Evolutionary conservation across 2,329 filamentous ascomycete genomes (phyloP), one percentile per base, ranked within the genome.

Genomic region (Neofusicoccum parvum): DNA sequence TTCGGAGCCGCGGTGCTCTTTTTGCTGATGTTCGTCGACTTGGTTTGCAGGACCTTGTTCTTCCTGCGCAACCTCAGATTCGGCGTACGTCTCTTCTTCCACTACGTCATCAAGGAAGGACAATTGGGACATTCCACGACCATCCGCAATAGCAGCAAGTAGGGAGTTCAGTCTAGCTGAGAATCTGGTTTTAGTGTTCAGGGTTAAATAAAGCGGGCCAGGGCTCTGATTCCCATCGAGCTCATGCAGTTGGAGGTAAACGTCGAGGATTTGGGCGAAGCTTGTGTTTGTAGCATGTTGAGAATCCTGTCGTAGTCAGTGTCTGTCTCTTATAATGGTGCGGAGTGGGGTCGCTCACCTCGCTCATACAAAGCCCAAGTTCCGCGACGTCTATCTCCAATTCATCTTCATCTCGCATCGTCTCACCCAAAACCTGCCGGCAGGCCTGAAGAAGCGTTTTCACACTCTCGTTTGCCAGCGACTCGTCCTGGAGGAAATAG

Each of bases 221-320:
- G 83, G 81, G 23, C 81, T 74, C 62, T 82, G 77, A 46, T 80
- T 74, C 27, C 82, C 85, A 72, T 90, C 88, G 71, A 90, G 88
- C 37, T 80, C 80, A 68, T 85, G 82, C 51, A 91, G 77, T 15
- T 81, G 79, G 66, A 88, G 75, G 70, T 88, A 89, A 51, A 89
- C 73, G 62, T 86, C 81, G 66, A 90, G 75, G 50, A 91, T 79
- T 65, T 88, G 81, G 51, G 82, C 56, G 64, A 71, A 64, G 54
- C 58, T 70, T 27, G 83, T 83, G 67, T 85, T 76, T 70, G 81
- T 77, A 69, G 81, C 74, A 71, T 83, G 76, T 45, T 75, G 73
- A 49, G 83, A 85, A 71, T 83, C 81, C 84, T 87, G 68, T 66
- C 56, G 32, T n/a, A 17, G 64, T 70, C 68, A 75, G 81, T 68